Percentiles rank a stretch among this genome's conserved stretches.
phyloP scores from a whole-genome alignment of 2,329 filamentous ascomycete species.

The Diaporthe capsici region DNA sequence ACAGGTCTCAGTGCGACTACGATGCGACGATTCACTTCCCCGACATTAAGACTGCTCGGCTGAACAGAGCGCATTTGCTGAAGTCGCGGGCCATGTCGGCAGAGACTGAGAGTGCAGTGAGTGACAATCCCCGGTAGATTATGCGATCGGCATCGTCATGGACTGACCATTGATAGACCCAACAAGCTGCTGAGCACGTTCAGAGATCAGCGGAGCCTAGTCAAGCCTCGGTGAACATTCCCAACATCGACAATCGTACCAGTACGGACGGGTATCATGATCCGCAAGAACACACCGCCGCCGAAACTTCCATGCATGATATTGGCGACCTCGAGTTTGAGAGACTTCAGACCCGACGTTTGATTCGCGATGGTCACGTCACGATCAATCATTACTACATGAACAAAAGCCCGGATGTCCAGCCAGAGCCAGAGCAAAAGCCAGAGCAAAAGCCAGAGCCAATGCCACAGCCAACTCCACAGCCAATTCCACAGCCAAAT shows the following conservation, averaged over 20 bases:
- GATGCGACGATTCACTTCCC: neutral
- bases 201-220: neutral
- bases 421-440: neutral
- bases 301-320: neutral
- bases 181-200: neutral
- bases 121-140: neutral
- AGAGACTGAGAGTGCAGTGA: neutral
- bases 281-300: neutral
- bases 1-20: neutral
- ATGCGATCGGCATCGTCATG: neutral
- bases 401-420: neutral
- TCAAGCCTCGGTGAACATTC: neutral
- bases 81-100: neutral
- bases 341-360: neutral
- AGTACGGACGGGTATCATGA: neutral
- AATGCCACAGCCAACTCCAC: neutral
- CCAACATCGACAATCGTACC: neutral
- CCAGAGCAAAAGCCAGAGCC: neutral
- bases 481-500: neutral
- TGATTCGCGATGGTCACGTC: neutral
- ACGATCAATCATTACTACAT: slow-evolving; percentile 21
- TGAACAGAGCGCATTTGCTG: slow-evolving; percentile 5
- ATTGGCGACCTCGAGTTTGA: neutral
- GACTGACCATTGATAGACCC: neutral
- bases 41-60: neutral